Conservation (phyloP, 2,329 filamentous ascomycete species). For the Kalmusia sp. region DNA sequence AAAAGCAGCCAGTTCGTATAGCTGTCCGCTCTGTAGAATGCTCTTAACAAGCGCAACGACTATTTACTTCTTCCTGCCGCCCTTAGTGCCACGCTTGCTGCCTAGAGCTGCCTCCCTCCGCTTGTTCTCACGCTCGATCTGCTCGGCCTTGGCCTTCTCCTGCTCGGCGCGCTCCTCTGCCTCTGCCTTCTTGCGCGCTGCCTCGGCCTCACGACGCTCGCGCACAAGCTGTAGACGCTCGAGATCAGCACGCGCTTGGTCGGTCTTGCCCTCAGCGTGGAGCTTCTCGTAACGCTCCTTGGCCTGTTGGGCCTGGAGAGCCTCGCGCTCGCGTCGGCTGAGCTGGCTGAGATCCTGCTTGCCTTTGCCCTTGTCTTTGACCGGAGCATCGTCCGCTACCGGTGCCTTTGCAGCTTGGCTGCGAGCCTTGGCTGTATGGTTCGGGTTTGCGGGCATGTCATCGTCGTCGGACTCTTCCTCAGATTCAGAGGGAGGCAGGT, state of each 20-base stretch:
- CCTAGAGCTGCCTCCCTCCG: constrained; percentile 55
- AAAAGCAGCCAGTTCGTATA: not conserved
- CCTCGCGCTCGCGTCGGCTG: constrained; percentile 75
- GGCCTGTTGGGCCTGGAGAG: constrained; percentile 83
- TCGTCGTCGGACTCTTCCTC: constrained; percentile 67
- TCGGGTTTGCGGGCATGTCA: constrained; percentile 89
- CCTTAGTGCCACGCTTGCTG: constrained; percentile 51
- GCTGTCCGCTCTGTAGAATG: not conserved
- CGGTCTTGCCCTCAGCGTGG: constrained; percentile 94
- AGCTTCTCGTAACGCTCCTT: constrained; percentile 91
- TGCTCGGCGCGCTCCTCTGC: constrained; percentile 58
- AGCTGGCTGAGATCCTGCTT: constrained; percentile 62
- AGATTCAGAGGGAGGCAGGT: constrained; percentile 77
- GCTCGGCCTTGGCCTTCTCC: constrained; percentile 64
- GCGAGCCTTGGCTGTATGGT: constrained; percentile 73
- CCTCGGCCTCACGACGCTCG: constrained; percentile 85
- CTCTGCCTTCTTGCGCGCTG: constrained; percentile 78
- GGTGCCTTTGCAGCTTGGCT: constrained; percentile 70
- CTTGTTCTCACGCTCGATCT: constrained; percentile 56
- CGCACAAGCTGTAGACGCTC: constrained; percentile 82
- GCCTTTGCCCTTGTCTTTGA: constrained; percentile 65
- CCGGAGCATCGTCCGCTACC: constrained; percentile 57
- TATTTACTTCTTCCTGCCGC: constrained; percentile 49
- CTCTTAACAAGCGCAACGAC: not conserved
- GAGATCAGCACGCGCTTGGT: constrained; percentile 89